A percentile compares a stretch with the other conserved stretches of the same genome.
Conservation (phyloP, 2,329 filamentous ascomycete species). For the Aspergillus pseudotamarii region DNA sequence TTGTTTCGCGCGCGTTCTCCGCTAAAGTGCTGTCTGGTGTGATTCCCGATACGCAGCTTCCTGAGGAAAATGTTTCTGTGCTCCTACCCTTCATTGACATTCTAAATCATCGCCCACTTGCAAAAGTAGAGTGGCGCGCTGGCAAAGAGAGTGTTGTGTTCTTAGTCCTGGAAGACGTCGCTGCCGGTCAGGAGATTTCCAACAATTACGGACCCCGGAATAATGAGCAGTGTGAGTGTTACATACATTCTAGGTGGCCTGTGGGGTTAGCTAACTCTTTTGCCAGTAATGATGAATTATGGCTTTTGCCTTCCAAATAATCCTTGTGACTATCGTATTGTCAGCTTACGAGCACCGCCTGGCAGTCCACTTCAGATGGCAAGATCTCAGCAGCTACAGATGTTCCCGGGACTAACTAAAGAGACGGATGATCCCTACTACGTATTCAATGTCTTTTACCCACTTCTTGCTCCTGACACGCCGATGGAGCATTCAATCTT, state of each 20-base stretch:
- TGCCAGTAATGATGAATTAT: slow-evolving; percentile 48
- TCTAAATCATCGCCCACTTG: slow-evolving; percentile 68
- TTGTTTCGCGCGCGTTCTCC: slow-evolving; percentile 48
- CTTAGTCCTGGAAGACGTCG: slow-evolving; percentile 50
- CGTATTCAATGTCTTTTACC: slow-evolving; percentile 49
- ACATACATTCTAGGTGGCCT: background rate
- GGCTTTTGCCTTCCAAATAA: slow-evolving; percentile 49
- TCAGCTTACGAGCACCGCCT: slow-evolving; percentile 42
- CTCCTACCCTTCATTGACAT: slow-evolving; percentile 72
- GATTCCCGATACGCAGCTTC: slow-evolving; percentile 40
- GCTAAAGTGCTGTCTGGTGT: slow-evolving; percentile 45
- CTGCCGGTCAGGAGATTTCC: slow-evolving; percentile 57
- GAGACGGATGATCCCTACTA: slow-evolving; percentile 43
- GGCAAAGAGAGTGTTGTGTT: slow-evolving; percentile 42
- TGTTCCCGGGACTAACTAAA: slow-evolving; percentile 36
- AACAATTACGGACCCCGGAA: slow-evolving; percentile 79
- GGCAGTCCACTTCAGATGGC: slow-evolving; percentile 43
- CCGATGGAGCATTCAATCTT: slow-evolving; percentile 46
- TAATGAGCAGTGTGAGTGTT: slow-evolving; percentile 62
- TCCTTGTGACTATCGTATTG: slow-evolving; percentile 47
- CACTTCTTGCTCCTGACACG: slow-evolving; percentile 36
- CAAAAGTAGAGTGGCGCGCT: slow-evolving; percentile 62
- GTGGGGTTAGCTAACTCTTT: slow-evolving; percentile 2
- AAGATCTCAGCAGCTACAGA: slow-evolving; percentile 36
- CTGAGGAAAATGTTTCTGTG: slow-evolving; percentile 65